These are phyloP conservation scores for Prunus mongolica DNA, from an alignment of 306 rosid species.

Conservation along the genomic window DNA sequence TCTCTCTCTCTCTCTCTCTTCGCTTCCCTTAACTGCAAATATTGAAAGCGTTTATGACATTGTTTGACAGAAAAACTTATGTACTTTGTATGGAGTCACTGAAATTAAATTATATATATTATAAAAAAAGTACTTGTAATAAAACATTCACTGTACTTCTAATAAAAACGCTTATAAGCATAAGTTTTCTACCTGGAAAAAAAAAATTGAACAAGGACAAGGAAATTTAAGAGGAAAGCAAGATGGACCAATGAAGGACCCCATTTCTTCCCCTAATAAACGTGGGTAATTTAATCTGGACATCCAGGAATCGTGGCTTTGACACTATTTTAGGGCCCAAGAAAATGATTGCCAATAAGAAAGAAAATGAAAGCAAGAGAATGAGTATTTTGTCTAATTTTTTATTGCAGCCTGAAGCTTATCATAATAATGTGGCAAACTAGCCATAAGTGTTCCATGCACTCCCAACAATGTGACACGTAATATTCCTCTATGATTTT, in stretches of 20 bases:
- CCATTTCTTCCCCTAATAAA: background rate
- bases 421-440: background rate
- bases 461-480: background rate
- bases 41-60: no score
- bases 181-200: background rate
- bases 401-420: background rate
- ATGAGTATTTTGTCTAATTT: background rate
- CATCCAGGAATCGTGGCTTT: background rate
- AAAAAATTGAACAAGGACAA: no score
- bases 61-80: no score
- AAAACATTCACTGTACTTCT: no score
- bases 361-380: background rate
- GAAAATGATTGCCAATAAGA: background rate
- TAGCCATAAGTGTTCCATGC: background rate
- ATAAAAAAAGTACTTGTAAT: no score
- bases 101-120: no score
- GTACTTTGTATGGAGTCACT: no score
- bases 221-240: background rate
- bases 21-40: no score
- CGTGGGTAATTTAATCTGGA: conserved; percentile 20
- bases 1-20: background rate
- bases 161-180: no score
- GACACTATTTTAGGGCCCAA: background rate
- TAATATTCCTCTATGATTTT: no score
- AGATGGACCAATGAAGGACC: background rate